Base-by-base conservation (phyloP, 2,329 filamentous ascomycete species). In the Pseudogymnoascus sp. region DNA sequence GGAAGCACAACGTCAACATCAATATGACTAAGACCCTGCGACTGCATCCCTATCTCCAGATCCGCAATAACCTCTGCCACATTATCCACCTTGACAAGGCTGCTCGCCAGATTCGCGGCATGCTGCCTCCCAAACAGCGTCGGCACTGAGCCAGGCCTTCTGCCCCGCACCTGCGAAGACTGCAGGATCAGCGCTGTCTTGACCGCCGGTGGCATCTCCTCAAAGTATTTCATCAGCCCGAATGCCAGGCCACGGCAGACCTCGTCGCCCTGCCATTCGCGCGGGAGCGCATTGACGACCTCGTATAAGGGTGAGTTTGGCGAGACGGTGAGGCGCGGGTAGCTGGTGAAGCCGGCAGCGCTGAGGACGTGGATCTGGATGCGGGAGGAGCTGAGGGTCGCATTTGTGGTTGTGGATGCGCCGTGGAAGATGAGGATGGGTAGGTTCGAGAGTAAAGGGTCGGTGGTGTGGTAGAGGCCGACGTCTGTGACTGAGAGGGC, bases 261-360 rank as follows among this genome's bases (percentile, higher is more conserved):
- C 76, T 97, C 93, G 74, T 97, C 93, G 71, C 93, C 93, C 79
- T 97, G 95, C 76, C 93, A 92, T 74, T 97, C 93, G 73, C 92
- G 88, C 44, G 95, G 92, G 47, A 99, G 83, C 74, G 93, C 87
- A 74, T 90, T 87, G 75, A 99, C 95, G 63, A 93, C 93, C 68
- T 87, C 84, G 76, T 97, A 97, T 72, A 96, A 89, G 61, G 91
- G 87, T 57, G 93, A 96, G 72, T 90, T 96, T 50, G 95, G 95
- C 23, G 93, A 96, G 68, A 97, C 88, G 65, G 93, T 96, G 69
- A 99, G 86, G 71, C 93, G 91, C 65, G 90, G 87, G 74, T 93
- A 99, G 69, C 89, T 93, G 73, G 91, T 89, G 70, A 96, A 88
- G 68, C 95, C 95, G 68, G 91, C 93, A 2, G 91, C 87, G 66